These are phyloP conservation scores for Ustilago loliicola DNA, from an alignment of 1,284 basidiomycete genomes.

Conservation along the genomic window DNA sequence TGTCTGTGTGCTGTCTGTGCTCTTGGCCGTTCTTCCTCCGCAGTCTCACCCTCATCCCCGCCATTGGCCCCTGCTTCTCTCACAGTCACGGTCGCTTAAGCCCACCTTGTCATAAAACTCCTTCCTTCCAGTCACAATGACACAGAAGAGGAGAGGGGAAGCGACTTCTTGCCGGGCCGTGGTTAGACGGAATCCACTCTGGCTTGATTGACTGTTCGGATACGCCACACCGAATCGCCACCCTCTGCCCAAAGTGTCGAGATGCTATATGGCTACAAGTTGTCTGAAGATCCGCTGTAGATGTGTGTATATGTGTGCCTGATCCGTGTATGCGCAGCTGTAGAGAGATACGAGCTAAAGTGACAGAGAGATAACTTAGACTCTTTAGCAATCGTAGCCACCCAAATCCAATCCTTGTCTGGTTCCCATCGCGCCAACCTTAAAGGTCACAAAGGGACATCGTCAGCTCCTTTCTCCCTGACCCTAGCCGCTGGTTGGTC, in stretches of 20 bases:
- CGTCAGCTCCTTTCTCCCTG: slow-evolving; percentile 5
- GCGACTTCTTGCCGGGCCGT: neutral
- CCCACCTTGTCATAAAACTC: slow-evolving; percentile 10
- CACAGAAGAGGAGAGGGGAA: no score
- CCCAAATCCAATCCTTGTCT: neutral
- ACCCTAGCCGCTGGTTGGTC: slow-evolving; percentile 28
- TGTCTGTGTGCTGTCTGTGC: neutral
- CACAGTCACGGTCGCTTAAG: slow-evolving; percentile 4
- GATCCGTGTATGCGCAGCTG: slow-evolving; percentile 19
- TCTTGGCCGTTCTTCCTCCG: slow-evolving; percentile 12
- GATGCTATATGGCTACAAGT: no score
- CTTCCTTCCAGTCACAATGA: neutral
- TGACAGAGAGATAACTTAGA: neutral
- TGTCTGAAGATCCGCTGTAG: neutral
- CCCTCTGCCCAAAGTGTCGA: neutral
- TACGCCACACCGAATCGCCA: slow-evolving; percentile 23
- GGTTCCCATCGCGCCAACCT: slow-evolving; percentile 15
- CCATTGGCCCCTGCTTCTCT: slow-evolving; percentile 32
- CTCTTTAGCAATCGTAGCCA: neutral
- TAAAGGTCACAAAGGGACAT: slow-evolving; percentile 28
- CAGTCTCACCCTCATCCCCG: neutral
- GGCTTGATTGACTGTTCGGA: slow-evolving; percentile 10
- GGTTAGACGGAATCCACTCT: neutral
- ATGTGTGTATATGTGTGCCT: slow-evolving; percentile 17
- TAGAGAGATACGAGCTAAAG: neutral